These are phyloP conservation scores for Lecanicillium sp. DNA, from an alignment of 2,329 filamentous ascomycete species.

Conservation along the genomic window DNA sequence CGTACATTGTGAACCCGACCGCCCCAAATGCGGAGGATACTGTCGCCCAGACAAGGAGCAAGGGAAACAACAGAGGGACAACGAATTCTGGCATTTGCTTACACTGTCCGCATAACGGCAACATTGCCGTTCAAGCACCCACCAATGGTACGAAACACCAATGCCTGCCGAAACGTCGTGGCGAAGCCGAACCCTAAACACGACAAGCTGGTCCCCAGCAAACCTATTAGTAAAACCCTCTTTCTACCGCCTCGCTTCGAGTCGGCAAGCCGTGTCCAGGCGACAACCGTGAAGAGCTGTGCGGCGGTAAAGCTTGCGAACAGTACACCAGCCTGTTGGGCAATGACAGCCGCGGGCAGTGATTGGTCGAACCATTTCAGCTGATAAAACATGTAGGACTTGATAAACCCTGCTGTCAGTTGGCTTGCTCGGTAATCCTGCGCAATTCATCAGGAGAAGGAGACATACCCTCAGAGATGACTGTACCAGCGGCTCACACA, in stretches of 20 bases:
- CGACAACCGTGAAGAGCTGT: conserved; percentile 75
- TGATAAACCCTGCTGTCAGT: too few species aligned
- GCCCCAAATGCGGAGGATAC: background rate
- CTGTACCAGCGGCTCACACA: conserved; percentile 78
- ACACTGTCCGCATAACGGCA: conserved; percentile 70
- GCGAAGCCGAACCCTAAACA: conserved; percentile 58
- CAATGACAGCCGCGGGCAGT: conserved; percentile 57
- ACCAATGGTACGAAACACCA: conserved; percentile 61
- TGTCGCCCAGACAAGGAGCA: background rate
- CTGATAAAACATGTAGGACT: conserved; percentile 83
- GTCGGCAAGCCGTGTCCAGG: conserved; percentile 70
- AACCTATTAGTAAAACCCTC: conserved; percentile 69
- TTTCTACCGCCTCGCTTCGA: conserved; percentile 64
- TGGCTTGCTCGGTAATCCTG: too few species aligned
- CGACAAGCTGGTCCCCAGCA: conserved; percentile 52
- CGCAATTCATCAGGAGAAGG: background rate
- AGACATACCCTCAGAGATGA: conserved; percentile 53
- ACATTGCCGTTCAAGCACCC: conserved; percentile 69
- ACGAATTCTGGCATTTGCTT: conserved; percentile 16
- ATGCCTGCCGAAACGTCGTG: conserved; percentile 61
- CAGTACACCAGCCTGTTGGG: conserved; percentile 70
- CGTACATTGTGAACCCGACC: too few species aligned
- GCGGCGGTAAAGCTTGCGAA: conserved; percentile 74
- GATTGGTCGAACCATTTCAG: conserved; percentile 63
- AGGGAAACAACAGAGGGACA: too few species aligned